phyloP scores from a whole-genome alignment of 371 early-diverging fungal species.

The Mortierella polycephala region DNA sequence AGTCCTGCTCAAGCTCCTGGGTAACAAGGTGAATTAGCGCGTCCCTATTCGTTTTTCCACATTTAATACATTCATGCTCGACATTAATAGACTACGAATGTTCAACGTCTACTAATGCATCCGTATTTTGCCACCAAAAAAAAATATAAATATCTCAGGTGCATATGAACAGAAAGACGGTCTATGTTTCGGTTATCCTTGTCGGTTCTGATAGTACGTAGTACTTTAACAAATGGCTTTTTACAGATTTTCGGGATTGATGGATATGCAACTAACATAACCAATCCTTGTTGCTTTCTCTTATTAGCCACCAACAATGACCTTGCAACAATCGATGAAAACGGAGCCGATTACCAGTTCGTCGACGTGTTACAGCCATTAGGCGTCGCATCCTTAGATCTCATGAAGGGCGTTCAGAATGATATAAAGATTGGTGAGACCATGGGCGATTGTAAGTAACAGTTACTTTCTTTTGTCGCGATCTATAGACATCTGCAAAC shows the following conservation, averaged over 20 bases:
- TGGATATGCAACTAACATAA: not conserved
- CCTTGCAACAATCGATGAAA: conserved; percentile 33
- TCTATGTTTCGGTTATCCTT: conserved; percentile 43
- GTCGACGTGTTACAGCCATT: conserved; percentile 42
- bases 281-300: not conserved
- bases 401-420: conserved; percentile 54
- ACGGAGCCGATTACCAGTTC: conserved; percentile 48
- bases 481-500: not conserved
- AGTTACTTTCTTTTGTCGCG: not conserved
- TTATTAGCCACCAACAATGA: conserved; percentile 46
- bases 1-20: conserved; percentile 56
- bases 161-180: conserved; percentile 49
- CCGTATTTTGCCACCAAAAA: conserved; percentile 32
- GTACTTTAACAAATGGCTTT: not conserved
- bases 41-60: no score
- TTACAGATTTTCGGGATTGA: not conserved
- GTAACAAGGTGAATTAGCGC: conserved; percentile 51
- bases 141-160: conserved; percentile 21
- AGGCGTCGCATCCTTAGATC: conserved; percentile 50
- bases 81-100: no score
- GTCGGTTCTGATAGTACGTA: conserved; percentile 43
- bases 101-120: not conserved
- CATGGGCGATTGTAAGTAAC: conserved; percentile 46
- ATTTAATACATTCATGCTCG: not conserved
- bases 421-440: conserved; percentile 51